phyloP scores from a whole-genome alignment of 139 green algal genomes.

The Dunaliella sp. region DNA sequence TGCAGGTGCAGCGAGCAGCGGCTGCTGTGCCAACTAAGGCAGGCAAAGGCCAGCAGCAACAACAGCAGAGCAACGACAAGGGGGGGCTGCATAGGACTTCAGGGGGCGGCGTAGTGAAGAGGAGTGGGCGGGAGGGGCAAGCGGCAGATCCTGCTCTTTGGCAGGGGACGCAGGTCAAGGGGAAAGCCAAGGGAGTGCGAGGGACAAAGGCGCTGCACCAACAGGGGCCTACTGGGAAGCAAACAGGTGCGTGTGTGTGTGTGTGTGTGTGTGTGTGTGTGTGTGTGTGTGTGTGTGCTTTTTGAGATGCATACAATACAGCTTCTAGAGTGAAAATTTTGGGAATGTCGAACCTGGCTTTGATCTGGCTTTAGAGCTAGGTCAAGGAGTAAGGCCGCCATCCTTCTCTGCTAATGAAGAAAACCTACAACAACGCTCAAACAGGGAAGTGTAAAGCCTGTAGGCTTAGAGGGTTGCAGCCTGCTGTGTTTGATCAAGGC shows the following conservation, averaged over 20 bases:
- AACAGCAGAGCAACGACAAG: neutral
- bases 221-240: neutral
- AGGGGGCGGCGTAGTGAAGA: neutral
- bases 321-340: too few species aligned
- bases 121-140: neutral
- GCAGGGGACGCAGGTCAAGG: slow-evolving; percentile 56
- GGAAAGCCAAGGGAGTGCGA: slow-evolving; percentile 33
- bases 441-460: too few species aligned
- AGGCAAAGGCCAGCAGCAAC: neutral
- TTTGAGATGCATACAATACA: too few species aligned
- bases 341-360: too few species aligned
- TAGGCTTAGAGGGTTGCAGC: too few species aligned
- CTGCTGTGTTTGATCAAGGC: too few species aligned
- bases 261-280: neutral
- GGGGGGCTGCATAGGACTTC: neutral
- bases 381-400: too few species aligned
- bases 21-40: too few species aligned
- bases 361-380: too few species aligned
- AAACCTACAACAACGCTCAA: too few species aligned
- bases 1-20: slow-evolving; percentile 1
- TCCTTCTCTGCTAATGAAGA: too few species aligned
- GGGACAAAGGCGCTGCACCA: slow-evolving; percentile 6
- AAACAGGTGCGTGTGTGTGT: neutral
- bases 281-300: neutral
- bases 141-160: slow-evolving; percentile 23